Evolutionary conservation across 2,329 filamentous ascomycete species (phyloP), one percentile per base, ranked within the genome.

Genomic region (Graphilbum sp.): DNA sequence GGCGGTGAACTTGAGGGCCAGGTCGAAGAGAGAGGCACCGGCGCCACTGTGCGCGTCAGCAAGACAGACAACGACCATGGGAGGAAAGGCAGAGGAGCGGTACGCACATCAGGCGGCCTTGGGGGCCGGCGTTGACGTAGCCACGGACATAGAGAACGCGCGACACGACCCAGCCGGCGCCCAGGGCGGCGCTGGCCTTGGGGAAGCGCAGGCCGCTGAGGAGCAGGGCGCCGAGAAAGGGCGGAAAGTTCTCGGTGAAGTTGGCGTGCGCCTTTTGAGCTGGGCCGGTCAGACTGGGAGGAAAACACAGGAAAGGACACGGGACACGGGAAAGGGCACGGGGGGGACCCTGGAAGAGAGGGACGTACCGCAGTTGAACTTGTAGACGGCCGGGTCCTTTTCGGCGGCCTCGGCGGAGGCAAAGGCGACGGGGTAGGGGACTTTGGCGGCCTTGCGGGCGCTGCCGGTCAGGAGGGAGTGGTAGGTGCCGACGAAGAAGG

Each of bases 211-310:
- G 50, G 24, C 75, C 74, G 10, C 69, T 56, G 47, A 79, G 61
- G 42, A 75, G 52, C 11, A 77, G 56, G 19, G 62, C 56, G 18
- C 57, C 60, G 11, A 78, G 49, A 50, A 69, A 61, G 4, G 69
- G 59, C 9, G 65, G 57, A 27, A 70, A 59, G 56, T 72, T 75
- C 61, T 80, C 76, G 45, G 62, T 63, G 57, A 65, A 79, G 61
- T 79, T 78, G 47, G 61, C 56, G 52, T 80, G 75, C 10, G 72
- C 66, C 35, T 71, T 68, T 50, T 77, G 72, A 37, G 69, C 65
- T 68, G 40, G 27, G 23, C 5, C 23, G 16, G 4, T 15, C 9
- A 29, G 19, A 4, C 33, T 27, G 3, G 18, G 7, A n/a, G 7
- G 21, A 10, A n/a, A 15, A 29, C 8, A 33, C 8, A 13, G 32